Evolutionary conservation across 176 grass and related monocot species (phyloP).

Genomic region (Cocos nucifera): DNA sequence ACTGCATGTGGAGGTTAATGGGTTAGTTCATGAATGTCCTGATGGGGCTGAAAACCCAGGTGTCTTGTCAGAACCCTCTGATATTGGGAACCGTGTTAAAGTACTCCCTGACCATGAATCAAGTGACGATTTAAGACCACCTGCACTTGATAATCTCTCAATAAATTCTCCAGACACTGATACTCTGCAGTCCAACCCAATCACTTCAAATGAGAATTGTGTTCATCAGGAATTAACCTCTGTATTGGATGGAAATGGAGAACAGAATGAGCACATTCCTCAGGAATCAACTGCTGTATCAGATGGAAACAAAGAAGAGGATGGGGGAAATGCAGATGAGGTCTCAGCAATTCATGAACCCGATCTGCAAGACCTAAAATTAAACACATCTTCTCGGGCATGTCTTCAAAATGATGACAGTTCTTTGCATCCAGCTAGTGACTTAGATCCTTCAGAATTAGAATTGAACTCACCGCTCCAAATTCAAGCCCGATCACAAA

Average conservation of each 20-base stretch:
- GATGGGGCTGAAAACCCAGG: conserved; percentile 24
- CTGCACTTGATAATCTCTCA: conserved; percentile 23
- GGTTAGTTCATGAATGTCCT: conserved; percentile 24
- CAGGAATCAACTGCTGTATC: conserved; percentile 18
- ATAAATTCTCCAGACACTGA: conserved; percentile 15
- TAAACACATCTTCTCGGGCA: conserved; percentile 15
- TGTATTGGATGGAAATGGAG: too few relatives aligned
- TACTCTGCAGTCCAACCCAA: background rate
- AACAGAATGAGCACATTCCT: conserved; percentile 11
- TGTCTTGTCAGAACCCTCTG: conserved; percentile 11
- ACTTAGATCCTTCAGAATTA: conserved; percentile 9
- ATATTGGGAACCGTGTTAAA: conserved; percentile 22
- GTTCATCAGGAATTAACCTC: too few relatives aligned
- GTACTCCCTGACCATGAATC: conserved; percentile 19
- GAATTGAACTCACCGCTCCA: conserved; percentile 27
- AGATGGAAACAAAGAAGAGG: conserved; percentile 19
- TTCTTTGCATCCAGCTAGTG: conserved; percentile 14
- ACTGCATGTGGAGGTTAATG: conserved; percentile 8
- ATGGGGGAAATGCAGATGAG: conserved; percentile 15
- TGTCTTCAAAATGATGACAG: conserved; percentile 25
- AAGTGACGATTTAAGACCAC: conserved; percentile 18
- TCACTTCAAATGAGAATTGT: too few relatives aligned
- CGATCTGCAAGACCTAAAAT: conserved; percentile 30
- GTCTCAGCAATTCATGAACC: conserved; percentile 15
- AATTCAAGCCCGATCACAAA: conserved; percentile 25